phyloP scores from a whole-genome alignment of 768 basidiomycete genomes.

The Nidularia sp. region DNA sequence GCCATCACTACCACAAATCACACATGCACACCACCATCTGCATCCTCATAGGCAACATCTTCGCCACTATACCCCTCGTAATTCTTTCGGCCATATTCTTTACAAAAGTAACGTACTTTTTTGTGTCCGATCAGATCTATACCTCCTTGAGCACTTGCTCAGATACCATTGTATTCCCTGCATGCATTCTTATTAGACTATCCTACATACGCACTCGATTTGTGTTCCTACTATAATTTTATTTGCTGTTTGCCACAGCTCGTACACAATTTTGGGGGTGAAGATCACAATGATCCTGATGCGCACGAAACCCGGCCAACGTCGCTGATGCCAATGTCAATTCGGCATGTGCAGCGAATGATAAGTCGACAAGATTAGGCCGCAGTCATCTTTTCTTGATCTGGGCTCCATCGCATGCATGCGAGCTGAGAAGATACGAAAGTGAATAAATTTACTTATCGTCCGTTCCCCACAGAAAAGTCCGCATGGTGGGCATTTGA shows the following conservation, averaged over 20 bases:
- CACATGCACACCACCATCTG: background rate
- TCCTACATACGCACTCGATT: background rate
- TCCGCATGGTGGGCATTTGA: too few relatives aligned
- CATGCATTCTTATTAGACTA: background rate
- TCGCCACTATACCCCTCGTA: background rate
- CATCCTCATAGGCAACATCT: background rate
- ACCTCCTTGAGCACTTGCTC: background rate
- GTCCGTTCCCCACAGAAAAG: too few relatives aligned
- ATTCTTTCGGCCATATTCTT: background rate
- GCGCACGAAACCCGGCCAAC: background rate
- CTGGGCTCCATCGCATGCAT: too few relatives aligned
- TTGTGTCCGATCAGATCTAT: background rate
- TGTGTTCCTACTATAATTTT: background rate
- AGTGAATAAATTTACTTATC: too few relatives aligned
- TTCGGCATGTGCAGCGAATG: too few relatives aligned
- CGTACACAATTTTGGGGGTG: background rate
- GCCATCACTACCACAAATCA: background rate
- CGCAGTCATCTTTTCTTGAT: too few relatives aligned
- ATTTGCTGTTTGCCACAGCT: background rate
- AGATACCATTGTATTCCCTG: background rate
- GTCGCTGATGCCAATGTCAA: too few relatives aligned
- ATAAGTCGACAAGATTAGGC: too few relatives aligned
- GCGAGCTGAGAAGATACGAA: too few relatives aligned
- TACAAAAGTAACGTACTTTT: conserved; percentile 1
- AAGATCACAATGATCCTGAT: background rate